These are phyloP conservation scores for Uronychia setigera DNA, from an alignment of 73 alveolate genomes.

Conservation along the genomic window DNA sequence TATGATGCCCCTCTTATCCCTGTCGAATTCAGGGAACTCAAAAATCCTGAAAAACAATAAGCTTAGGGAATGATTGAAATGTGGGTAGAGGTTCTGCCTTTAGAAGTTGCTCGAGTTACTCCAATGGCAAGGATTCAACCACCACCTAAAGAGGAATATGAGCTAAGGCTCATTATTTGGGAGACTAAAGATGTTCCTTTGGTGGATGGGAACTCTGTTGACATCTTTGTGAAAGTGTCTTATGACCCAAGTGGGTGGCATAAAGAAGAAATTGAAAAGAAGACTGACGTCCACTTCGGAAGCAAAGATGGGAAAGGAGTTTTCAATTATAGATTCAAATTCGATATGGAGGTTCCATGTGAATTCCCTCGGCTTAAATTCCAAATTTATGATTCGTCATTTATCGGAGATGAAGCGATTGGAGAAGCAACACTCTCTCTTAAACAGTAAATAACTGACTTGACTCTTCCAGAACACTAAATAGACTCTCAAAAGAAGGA, in stretches of 20 bases:
- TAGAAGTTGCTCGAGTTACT: slow-evolving; percentile 73
- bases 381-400: slow-evolving; percentile 84
- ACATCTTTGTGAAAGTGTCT: slow-evolving; percentile 81
- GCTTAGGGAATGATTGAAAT: slow-evolving; percentile 93
- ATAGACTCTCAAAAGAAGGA: slow-evolving; percentile 76
- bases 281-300: slow-evolving; percentile 96
- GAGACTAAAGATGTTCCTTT: slow-evolving; percentile 92
- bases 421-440: slow-evolving; percentile 77
- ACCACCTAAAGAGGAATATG: slow-evolving; percentile 89
- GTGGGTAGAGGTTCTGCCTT: slow-evolving; percentile 90
- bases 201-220: slow-evolving; percentile 88
- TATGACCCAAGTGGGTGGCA: slow-evolving; percentile 94
- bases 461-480: slow-evolving; percentile 54
- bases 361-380: slow-evolving; percentile 90
- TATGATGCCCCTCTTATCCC: slow-evolving; percentile 50
- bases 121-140: slow-evolving; percentile 79
- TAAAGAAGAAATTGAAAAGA: slow-evolving; percentile 74
- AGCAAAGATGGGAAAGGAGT: slow-evolving; percentile 95
- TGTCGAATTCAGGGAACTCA: slow-evolving; percentile 87
- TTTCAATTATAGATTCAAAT: slow-evolving; percentile 92
- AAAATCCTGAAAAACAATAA: slow-evolving; percentile 78
- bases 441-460: slow-evolving; percentile 37
- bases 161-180: slow-evolving; percentile 95
- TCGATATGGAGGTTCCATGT: slow-evolving; percentile 85
- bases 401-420: slow-evolving; percentile 73